These are phyloP conservation scores for Acaromyces ingoldii DNA, from an alignment of 1,284 basidiomycete species.

Conservation along the genomic window DNA sequence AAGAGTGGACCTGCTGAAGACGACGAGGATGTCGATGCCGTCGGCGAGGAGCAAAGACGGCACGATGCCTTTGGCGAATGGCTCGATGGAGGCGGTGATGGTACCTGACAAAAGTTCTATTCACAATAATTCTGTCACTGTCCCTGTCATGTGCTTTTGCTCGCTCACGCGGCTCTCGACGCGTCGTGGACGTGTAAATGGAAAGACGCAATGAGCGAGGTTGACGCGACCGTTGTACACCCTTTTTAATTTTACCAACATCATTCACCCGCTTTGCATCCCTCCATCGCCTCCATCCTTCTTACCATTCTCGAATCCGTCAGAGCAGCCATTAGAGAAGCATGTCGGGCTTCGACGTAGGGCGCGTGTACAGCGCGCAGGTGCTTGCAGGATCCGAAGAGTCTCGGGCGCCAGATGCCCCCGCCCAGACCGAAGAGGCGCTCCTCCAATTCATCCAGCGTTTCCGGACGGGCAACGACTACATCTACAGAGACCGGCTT, in stretches of 20 bases:
- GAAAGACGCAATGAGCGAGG: no score
- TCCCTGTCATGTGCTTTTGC: no score
- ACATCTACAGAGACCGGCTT: conserved; percentile 70
- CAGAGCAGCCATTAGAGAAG: no score
- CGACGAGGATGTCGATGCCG: conserved; percentile 15
- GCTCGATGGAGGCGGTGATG: conserved; percentile 17
- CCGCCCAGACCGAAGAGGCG: conserved; percentile 44
- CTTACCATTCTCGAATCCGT: no score
- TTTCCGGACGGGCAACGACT: conserved; percentile 48
- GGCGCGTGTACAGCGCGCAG: conserved; percentile 45
- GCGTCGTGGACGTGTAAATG: no score
- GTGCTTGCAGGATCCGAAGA: conserved; percentile 38
- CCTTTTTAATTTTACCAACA: no score
- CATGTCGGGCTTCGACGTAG: conserved; percentile 51
- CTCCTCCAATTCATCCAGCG: conserved; percentile 50
- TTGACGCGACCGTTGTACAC: no score
- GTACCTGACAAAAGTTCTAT: no score
- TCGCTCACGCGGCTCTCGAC: no score
- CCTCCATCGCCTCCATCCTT: no score
- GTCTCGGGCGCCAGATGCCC: conserved; percentile 44
- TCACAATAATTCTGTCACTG: no score
- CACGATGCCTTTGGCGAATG: conserved; percentile 28
- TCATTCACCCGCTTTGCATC: no score
- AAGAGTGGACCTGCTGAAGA: conserved; percentile 25
- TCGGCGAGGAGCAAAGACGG: conserved; percentile 1